Conservation (phyloP, 2,329 filamentous ascomycete genomes). For the Zymoseptoria brevis region DNA sequence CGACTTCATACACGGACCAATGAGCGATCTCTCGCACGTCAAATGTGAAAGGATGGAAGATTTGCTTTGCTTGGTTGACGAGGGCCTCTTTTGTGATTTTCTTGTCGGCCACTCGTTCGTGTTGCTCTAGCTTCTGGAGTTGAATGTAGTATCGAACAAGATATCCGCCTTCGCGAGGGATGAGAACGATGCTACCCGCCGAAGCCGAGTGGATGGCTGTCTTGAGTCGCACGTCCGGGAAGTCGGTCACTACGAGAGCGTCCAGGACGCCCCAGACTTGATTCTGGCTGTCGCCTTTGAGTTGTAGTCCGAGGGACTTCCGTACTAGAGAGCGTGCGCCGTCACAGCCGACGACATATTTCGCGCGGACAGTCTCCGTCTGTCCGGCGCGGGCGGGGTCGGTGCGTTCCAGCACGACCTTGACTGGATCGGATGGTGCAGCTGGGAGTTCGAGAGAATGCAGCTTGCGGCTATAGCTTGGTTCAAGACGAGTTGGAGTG, state of each 20-base stretch:
- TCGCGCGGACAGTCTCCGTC: constrained; percentile 26
- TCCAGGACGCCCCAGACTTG: constrained; percentile 32
- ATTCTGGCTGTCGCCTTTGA: constrained; percentile 31
- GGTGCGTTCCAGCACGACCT: constrained; percentile 38
- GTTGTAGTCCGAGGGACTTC: constrained; percentile 25
- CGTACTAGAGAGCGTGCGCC: constrained; percentile 28
- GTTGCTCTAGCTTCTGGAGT: constrained; percentile 35
- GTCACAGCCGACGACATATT: constrained; percentile 31
- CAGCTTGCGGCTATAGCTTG: constrained; percentile 23
- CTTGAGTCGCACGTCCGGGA: constrained; percentile 46
- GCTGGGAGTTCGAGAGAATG: constrained; percentile 18
- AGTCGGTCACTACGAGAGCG: constrained; percentile 28
- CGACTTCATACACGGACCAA: constrained; percentile 57
- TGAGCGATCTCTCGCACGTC: constrained; percentile 58
- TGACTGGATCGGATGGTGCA: constrained; percentile 41
- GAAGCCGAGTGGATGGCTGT: constrained; percentile 50
- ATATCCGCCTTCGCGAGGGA: constrained; percentile 44
- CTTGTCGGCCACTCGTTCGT: constrained; percentile 47
- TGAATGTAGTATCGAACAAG: constrained; percentile 31
- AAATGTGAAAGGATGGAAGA: constrained; percentile 59
- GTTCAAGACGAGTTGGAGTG: constrained; percentile 25
- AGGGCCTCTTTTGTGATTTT: constrained; percentile 58
- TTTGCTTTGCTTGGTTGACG: constrained; percentile 54
- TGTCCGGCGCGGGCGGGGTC: constrained; percentile 26
- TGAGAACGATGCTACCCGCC: constrained; percentile 67